A percentile compares a stretch with the other conserved stretches of the same genome.
These are phyloP conservation scores for Nepenthes mirabilis DNA, from an alignment of 148 eudicot genomes.

Conservation along the genomic window DNA sequence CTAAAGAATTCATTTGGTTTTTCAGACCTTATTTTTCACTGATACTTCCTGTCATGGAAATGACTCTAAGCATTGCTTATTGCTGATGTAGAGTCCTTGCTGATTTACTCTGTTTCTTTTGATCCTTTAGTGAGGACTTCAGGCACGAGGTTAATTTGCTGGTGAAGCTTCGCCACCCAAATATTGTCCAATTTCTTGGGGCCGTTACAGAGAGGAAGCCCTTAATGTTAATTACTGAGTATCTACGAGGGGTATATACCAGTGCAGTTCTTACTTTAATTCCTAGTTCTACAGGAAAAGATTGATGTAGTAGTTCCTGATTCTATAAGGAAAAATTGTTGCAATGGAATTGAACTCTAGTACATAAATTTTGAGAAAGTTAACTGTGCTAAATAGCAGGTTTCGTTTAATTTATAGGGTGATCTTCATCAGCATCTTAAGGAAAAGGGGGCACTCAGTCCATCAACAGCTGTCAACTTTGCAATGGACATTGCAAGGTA, in stretches of 20 bases:
- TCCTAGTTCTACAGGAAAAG: neutral
- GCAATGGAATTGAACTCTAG: neutral
- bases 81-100: neutral
- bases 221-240: conserved; percentile 93
- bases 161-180: conserved; percentile 98
- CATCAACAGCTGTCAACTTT: conserved; percentile 71
- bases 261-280: neutral
- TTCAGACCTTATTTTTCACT: neutral
- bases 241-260: conserved; percentile 68
- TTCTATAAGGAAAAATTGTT: neutral
- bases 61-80: neutral
- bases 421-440: conserved; percentile 88
- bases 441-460: conserved; percentile 81
- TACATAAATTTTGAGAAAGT: neutral
- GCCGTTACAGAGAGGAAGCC: conserved; percentile 94
- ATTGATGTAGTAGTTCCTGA: neutral
- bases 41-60: neutral
- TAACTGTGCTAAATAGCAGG: neutral
- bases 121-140: conserved; percentile 77
- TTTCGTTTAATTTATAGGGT: conserved; percentile 33
- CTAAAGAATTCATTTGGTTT: neutral
- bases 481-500: conserved; percentile 98
- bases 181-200: conserved; percentile 97
- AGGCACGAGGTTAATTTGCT: conserved; percentile 94
- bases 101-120: neutral